Evolutionary conservation across 345 rosid species (phyloP), one percentile per base, ranked within the genome.

Genomic region (Cardamine resedifolia): DNA sequence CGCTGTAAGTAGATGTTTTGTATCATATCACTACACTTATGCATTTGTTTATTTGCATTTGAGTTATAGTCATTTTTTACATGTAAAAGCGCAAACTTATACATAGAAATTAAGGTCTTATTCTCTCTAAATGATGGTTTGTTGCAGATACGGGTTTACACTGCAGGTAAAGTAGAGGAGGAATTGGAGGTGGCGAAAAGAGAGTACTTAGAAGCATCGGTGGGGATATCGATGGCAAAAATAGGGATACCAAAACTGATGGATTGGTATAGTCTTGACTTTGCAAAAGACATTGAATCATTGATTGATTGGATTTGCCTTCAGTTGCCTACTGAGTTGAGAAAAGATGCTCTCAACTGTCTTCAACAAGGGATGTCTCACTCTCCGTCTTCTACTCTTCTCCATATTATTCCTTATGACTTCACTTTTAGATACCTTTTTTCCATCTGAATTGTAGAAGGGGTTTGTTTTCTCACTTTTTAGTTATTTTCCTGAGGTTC

Each of bases 231-330:
- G 34, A 27, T 76, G 3, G 66, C 50, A 19, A 83, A 88, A 72
- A 84, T 88, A 27, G 89, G 72, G 50, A 88, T 88, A 50, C 91
- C 91, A 3, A 90, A 88, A 77, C 74, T 90, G 73, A 78, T 92
- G 76, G 90, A 86, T 74, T 84, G 98, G 96, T 90, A 90, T 74
- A 75, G 85, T 58, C 88, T 83, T 6, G 96, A 92, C 81, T 90
- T 88, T 76, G 91, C 98, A 24, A 92, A 92, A 75, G 90, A 92
- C 81, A 65, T 77, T 52, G 90, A 85, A 73, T 92, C 93, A 24
- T 73, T 92, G 70, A 88, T 92, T 7, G 93, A 92, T 68, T 90
- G 96, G 98, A 81, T 88, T 57, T 88, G 85, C 82, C 96, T 88
- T 58, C 96, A 93, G 75, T 65, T 88, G 72, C 98, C 96, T 62